phyloP scores from a whole-genome alignment of 352 stramenopile genomes.

The Globisporangium heterothallicum region DNA sequence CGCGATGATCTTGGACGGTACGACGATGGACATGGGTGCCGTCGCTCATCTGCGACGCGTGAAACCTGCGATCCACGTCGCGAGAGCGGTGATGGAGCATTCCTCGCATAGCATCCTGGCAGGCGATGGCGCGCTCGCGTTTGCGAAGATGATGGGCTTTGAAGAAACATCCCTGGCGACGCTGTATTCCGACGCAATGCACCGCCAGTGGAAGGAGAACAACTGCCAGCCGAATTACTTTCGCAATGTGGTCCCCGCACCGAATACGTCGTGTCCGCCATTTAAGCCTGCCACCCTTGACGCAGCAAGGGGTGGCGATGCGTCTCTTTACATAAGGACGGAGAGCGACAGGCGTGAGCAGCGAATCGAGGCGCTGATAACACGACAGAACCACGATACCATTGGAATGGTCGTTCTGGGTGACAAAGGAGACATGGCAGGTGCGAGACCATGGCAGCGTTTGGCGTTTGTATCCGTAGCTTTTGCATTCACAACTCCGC shows the following conservation, averaged over 20 bases:
- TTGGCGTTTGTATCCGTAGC: too few relatives aligned
- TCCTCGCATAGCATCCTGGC: slow-evolving; percentile 85
- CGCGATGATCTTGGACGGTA: slow-evolving; percentile 88
- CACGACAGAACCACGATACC: slow-evolving; percentile 83
- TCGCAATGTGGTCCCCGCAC: slow-evolving; percentile 63
- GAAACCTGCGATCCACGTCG: slow-evolving; percentile 80
- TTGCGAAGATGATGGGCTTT: slow-evolving; percentile 90
- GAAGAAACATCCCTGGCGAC: slow-evolving; percentile 69
- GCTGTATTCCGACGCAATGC: slow-evolving; percentile 42
- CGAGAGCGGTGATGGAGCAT: slow-evolving; percentile 84
- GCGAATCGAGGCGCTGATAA: slow-evolving; percentile 27
- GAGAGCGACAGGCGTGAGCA: too few relatives aligned
- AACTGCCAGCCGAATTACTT: slow-evolving; percentile 91
- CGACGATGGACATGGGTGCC: slow-evolving; percentile 78
- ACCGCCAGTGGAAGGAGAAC: slow-evolving; percentile 47
- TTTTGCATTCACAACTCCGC: too few relatives aligned
- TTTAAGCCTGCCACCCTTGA: too few relatives aligned
- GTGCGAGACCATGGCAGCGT: slow-evolving; percentile 16
- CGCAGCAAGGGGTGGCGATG: slow-evolving; percentile 14
- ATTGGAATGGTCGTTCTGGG: slow-evolving; percentile 85
- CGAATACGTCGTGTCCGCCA: slow-evolving; percentile 73
- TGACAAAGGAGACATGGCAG: slow-evolving; percentile 58
- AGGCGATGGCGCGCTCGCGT: slow-evolving; percentile 76
- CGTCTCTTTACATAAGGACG: background rate
- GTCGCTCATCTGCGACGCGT: slow-evolving; percentile 77